Conservation (phyloP, 2,329 filamentous ascomycete species). For the Xylariaceae sp. region DNA sequence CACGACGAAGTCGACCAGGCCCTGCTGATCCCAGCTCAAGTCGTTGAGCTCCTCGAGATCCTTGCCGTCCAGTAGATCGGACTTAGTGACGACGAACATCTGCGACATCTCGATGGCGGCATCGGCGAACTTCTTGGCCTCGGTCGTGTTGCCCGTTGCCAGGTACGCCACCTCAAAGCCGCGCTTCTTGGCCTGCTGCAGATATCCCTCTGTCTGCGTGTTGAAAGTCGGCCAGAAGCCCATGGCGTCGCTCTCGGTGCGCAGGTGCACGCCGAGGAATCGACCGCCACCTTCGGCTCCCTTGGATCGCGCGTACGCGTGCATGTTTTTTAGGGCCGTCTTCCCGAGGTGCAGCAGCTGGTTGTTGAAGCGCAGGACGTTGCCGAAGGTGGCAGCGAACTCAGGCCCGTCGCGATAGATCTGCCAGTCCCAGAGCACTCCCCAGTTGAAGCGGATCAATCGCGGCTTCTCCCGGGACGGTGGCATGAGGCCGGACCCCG, state of each 20-base stretch:
- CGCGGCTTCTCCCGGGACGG: slow-evolving; percentile 38
- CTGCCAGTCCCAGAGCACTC: slow-evolving; percentile 50
- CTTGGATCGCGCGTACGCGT: slow-evolving; percentile 31
- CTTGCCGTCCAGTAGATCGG: slow-evolving; percentile 37
- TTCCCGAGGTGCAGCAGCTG: slow-evolving; percentile 47
- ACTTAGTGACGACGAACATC: slow-evolving; percentile 44
- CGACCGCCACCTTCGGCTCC: slow-evolving; percentile 27
- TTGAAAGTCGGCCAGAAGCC: slow-evolving; percentile 50
- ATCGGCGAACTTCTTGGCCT: slow-evolving; percentile 43
- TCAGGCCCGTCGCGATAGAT: slow-evolving; percentile 51
- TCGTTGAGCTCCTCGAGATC: slow-evolving; percentile 40
- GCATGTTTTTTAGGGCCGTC: slow-evolving; percentile 41
- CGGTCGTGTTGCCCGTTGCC: slow-evolving; percentile 48
- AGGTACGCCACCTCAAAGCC: slow-evolving; percentile 46
- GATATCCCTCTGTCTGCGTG: slow-evolving; percentile 44
- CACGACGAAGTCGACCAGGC: slow-evolving; percentile 46
- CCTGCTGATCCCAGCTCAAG: slow-evolving; percentile 50
- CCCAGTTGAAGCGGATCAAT: slow-evolving; percentile 47
- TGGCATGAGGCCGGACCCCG: slow-evolving; percentile 28
- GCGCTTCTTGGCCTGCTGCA: slow-evolving; percentile 37
- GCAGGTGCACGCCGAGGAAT: slow-evolving; percentile 49
- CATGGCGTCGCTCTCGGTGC: slow-evolving; percentile 51
- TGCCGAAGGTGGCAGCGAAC: slow-evolving; percentile 48
- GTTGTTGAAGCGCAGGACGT: slow-evolving; percentile 44
- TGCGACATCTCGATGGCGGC: slow-evolving; percentile 37